Base-by-base conservation (phyloP, 2,329 filamentous ascomycete genomes). In the Colletotrichum tropicicola region DNA sequence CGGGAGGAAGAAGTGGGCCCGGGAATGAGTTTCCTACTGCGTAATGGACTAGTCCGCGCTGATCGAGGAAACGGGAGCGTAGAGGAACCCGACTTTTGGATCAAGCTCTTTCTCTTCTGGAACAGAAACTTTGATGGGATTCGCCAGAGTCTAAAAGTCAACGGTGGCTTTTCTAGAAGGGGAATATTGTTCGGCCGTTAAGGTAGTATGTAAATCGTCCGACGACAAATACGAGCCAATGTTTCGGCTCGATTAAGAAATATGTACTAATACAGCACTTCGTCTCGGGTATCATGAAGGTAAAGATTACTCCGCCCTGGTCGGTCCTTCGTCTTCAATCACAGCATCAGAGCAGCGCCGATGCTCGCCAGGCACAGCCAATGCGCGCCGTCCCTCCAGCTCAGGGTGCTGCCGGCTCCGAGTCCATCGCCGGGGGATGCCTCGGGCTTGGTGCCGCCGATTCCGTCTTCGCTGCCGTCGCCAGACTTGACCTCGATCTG, bases 401-500 rank as follows among this genome's bases (percentile, higher is more conserved):
- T 68, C 43, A 80, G 55, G 13, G 71, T 62, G 23, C 68, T 70
- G 10, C 74, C 75, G 32, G 73, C 74, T 23, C 73, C 74, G 23
- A 79, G 69, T 4, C 79, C 79, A 55, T 77, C 70, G 30, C 64
- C 69, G 1, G 75, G 67, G 19, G 66, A 68, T n/a, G 73, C 76
- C 49, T 73, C 72, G 1, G 72, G 70, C 54, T 71, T 70, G 25
- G 69, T 65, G 35, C 73, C 70, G 59, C 75, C 72, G 9, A 75
- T 68, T 19, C 73, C 75, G 59, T 76, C 59, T 1, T 64, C 66
- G 37, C 64, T 64, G 25, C 68, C 69, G 23, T 66, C 39, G 25
- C 54, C 51, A 69, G 49, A 51, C 59, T 66, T 66, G 21, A 77
- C 78, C 65, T 85, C 72, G n/a, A 86, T 70, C 10, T 78, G 70